Evolutionary conservation across 225 moss, liverwort and hornwort species (phyloP).

Genomic region (Bryum argenteum): DNA sequence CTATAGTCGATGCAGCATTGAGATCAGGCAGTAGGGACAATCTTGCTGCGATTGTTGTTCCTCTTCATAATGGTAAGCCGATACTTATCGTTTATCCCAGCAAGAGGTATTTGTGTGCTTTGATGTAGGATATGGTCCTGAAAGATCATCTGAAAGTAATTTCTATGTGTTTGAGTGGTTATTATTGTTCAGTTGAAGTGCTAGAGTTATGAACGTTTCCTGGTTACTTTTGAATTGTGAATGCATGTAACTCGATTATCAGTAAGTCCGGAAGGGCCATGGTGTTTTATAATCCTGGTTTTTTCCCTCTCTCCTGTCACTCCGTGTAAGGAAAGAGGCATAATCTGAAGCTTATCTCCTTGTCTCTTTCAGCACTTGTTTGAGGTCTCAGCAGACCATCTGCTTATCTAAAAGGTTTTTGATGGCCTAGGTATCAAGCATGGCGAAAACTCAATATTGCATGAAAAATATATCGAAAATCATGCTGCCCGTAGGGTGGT

Average conservation of each 20-base stretch:
- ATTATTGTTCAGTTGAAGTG: conserved; percentile 24
- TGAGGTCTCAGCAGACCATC: conserved; percentile 25
- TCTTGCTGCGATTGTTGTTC: conserved; percentile 72
- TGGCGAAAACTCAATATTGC: conserved; percentile 27
- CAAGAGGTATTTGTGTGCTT: neutral
- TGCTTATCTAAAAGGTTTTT: conserved; percentile 19
- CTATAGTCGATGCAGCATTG: conserved; percentile 72
- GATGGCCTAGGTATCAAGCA: conserved; percentile 37
- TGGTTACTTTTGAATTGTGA: conserved; percentile 16
- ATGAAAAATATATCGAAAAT: conserved; percentile 26
- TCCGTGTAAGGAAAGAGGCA: neutral
- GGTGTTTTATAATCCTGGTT: conserved; percentile 8
- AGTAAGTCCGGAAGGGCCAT: neutral
- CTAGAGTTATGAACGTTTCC: conserved; percentile 20
- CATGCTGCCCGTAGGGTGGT: conserved; percentile 34
- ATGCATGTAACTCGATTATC: conserved; percentile 15
- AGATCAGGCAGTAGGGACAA: conserved; percentile 74
- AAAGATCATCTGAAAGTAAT: conserved; percentile 5
- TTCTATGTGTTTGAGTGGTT: neutral
- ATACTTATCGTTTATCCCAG: conserved; percentile 18
- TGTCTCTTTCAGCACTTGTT: conserved; percentile 11
- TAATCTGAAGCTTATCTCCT: conserved; percentile 13
- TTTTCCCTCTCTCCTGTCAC: conserved; percentile 17
- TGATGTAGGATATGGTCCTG: conserved; percentile 5
- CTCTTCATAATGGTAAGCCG: conserved; percentile 51